Base-by-base conservation (phyloP, 176 grass and related monocot species). In the Saccharum spontaneum region DNA sequence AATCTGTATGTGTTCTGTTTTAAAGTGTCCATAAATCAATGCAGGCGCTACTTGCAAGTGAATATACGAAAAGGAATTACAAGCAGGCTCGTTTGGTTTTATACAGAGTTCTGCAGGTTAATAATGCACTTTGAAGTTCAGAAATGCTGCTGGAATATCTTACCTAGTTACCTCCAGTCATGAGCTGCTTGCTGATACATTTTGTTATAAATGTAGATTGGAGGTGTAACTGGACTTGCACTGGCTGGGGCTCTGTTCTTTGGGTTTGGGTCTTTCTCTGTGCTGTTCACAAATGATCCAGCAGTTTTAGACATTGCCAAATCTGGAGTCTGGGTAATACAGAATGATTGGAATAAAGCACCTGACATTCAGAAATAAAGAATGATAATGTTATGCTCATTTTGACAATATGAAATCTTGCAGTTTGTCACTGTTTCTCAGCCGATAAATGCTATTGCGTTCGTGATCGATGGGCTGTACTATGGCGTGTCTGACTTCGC, bases 351-450 rank as follows among this genome's bases (percentile, higher is more conserved):
- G 7, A 40, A n/a, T 75, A 11, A 22, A 74, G 36, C 55, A 60
- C 8, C 55, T 60, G 8, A 23, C 55, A 4, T 60, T 23, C 22
- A 60, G 55, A 60, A 60, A 0, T 23, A 60, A n/a, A n/a, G 20
- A 3, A 23, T 60, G 1, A 22, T 36, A 36, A 22, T 7, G 7
- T n/a, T 60, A n/a, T 60, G 55, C 55, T 60, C 55, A 60, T 60
- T n/a, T 60, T 60, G 55, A 23, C 2, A n/a, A 60, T 57, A 57
- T 57, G 54, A 22, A 57, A 7, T 22, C 87, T 67, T 90, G 85
- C 95, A 98, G 95, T 98, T 98, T 81, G 93, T 98, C 71, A 55
- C 91, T 22, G 23, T 98, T 90, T 95, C 95, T 50, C 93, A 95
- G 73, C 93, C 93, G 0, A 73, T 90, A 37, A 98, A 98, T 90